Base-by-base conservation (phyloP, 345 rosid genomes). In the Ceriops zippeliana region DNA sequence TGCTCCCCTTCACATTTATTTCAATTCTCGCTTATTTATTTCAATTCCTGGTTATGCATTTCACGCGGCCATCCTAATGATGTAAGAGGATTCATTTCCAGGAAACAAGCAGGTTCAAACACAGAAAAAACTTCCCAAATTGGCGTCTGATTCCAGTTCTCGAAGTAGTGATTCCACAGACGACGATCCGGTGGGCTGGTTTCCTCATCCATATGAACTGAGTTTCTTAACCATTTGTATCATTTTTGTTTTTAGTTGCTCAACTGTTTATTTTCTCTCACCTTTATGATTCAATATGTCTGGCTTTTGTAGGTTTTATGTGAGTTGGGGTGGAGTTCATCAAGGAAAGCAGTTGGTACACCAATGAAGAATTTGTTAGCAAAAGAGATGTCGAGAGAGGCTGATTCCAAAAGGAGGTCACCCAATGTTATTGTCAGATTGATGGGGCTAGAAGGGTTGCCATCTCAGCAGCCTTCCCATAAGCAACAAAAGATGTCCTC, bases 361-460 rank as follows among this genome's bases (percentile, higher is more conserved):
- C 90, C 92, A 0, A 86, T 88, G 82, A 88, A 89, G 81, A 89
- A 84, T 78, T 78, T 91, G 72, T 75, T 91, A 64, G 95, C 91
- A 4, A 86, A 87, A 81, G 96, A 90, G 82, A 96, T 92, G 98
- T 82, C 89, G 2, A 86, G 78, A 82, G 96, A 90, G 54, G 78
- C 78, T 46, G 95, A 86, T 76, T 70, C 85, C 68, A 96, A 83
- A 71, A 86, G 81, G 67, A 84, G 91, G 70, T 70, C 98, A 58
- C 98, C 93, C 4, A 81, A 92, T 70, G 87, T 90, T 64, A 90
- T 96, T 78, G 99, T 95, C 9, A 83, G 95, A 71, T 75, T 96
- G 75, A 96, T 92, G 99, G 99, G 99, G 73, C 87, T 96, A 42
- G 98, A 96, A 58, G 96, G 87, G 49, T 63, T 90, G 79, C 97